Base-by-base conservation (phyloP, 805 yeast species). In the Ogataea pini region DNA sequence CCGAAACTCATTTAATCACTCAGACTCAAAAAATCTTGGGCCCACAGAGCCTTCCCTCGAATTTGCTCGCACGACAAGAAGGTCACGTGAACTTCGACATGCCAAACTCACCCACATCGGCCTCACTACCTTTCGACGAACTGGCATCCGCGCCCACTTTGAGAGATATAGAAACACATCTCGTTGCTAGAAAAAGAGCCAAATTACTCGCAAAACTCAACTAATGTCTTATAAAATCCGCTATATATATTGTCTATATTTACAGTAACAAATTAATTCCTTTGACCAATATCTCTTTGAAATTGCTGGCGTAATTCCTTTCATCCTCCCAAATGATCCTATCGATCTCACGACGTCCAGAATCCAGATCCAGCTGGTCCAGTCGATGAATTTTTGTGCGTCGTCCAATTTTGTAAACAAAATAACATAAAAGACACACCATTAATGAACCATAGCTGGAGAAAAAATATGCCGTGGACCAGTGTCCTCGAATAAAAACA, bases 271-370 rank as follows among this genome's bases (percentile, higher is more conserved):
- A 46, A 27, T 40, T 46, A 7, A 61, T 40, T n/a, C 54, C 57
- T 44, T 59, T 67, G 3, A 40, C 42, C 17, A 67, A 19, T 17
- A 63, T 55, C 42, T 69, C 74, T 38, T 56, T 63, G 32, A 69
- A 60, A 42, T 60, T 71, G 32, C 61, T 60, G 17, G 59, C 54
- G 44, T 68, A 67, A 33, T 63, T 58, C 46, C 54, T 72, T 44
- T 86, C 88, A 49, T 88, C 94, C 55, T 84, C 89, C 95, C 96
- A 88, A 18, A 83, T 80, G 53, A 79, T 79, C 42, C 89, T 72
- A 65, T 89, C 96, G 68, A 84, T 80, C 62, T 89, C 96, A 43
- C 94, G 75, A 58, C 96, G 72, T 2, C 96, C 96, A 0, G 89
- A 78, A 64, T 89, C 96, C 62, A 86, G 76, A 64, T 89, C 96